A percentile compares a stretch with the other conserved stretches of the same genome.
These are phyloP conservation scores for Aspergillus saccharolyticus DNA, from an alignment of 495 filamentous ascomycete species.

Conservation along the genomic window DNA sequence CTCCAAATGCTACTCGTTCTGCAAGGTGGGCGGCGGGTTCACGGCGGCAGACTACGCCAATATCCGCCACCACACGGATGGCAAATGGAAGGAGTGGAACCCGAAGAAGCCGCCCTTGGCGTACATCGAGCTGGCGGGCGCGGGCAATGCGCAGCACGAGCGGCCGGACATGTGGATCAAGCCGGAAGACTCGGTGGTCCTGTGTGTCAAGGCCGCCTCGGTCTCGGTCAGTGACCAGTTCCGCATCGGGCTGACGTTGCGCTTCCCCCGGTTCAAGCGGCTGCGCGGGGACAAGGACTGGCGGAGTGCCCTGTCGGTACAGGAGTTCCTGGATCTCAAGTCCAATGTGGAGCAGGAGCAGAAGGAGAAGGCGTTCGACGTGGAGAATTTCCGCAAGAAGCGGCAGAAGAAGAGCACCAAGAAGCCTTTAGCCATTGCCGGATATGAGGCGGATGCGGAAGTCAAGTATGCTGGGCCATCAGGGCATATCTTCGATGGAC, in stretches of 20 bases:
- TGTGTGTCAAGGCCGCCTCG: conserved; percentile 87
- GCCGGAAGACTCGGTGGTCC: conserved; percentile 78
- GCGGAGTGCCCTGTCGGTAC: conserved; percentile 69
- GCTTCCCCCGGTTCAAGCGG: conserved; percentile 87
- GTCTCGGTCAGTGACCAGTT: conserved; percentile 71
- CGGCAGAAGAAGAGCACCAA: conserved; percentile 59
- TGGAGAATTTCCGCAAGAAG: conserved; percentile 68
- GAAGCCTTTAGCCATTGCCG: conserved; percentile 65
- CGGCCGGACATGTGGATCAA: conserved; percentile 91
- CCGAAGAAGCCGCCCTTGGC: conserved; percentile 69
- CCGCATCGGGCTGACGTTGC: conserved; percentile 69
- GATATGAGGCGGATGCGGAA: conserved; percentile 50
- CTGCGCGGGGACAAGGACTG: conserved; percentile 79
- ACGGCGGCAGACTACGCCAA: conserved; percentile 77
- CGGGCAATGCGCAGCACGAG: conserved; percentile 65
- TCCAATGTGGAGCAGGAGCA: conserved; percentile 65
- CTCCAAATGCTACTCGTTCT: conserved; percentile 84
- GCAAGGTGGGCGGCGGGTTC: conserved; percentile 93
- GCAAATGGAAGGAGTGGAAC: conserved; percentile 89
- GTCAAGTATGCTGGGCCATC: conserved; percentile 52
- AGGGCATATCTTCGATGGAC: conserved; percentile 63
- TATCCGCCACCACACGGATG: conserved; percentile 77
- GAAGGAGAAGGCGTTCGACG: conserved; percentile 71
- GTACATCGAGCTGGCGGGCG: conserved; percentile 74
- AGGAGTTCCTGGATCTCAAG: conserved; percentile 72